Base-by-base conservation (phyloP, 352 stramenopile genomes). In the Phytophthora brassicae region DNA sequence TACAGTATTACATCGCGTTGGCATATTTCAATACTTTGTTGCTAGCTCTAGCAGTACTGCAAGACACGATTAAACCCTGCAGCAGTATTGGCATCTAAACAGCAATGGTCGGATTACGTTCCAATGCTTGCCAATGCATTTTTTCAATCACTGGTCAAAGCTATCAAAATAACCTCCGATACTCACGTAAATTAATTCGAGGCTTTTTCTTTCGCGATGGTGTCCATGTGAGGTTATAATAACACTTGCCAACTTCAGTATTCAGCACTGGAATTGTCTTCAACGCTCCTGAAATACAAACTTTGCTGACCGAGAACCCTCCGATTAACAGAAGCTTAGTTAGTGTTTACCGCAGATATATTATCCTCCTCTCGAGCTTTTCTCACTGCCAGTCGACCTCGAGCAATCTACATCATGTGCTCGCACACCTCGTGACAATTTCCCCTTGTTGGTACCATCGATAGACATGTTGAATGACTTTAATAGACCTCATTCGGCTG, bases 201-300 rank as follows among this genome's bases (percentile, higher is more conserved):
- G 84, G 77, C 14, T 81, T 66, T 20, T 77, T 81, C 67, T 92
- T 92, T 42, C 81, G 69, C 13, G 84, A 92, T 22, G 84, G 84
- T 11, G 68, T 77, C 84, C 84, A 92, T 41, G 79, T 90, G 16
- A 92, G 67, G 42, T n/a, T n/a, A n/a, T n/a, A n/a, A n/a, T 88
- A 89, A 51, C 75, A 89, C 49, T 88, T 79, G 8, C 81, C 70
- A 11, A 61, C 52, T 6, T 75, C 54, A 7, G 60, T 3, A 31
- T 86, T 70, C 24, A 82, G 50, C 7, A 88, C 80, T 24, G 90
- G 70, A 20, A 93, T 72, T 24, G 69, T 84, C 70, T 93, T 91
- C 50, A 90, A 68, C 24, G 60, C 60, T 2, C 81, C 84, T 2
- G 68, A 79, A 57, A 89, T 86, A n/a, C 72, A 85, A 11, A 91